These are phyloP conservation scores for Physcia stellaris DNA, from an alignment of 495 filamentous ascomycete genomes.

Conservation along the genomic window DNA sequence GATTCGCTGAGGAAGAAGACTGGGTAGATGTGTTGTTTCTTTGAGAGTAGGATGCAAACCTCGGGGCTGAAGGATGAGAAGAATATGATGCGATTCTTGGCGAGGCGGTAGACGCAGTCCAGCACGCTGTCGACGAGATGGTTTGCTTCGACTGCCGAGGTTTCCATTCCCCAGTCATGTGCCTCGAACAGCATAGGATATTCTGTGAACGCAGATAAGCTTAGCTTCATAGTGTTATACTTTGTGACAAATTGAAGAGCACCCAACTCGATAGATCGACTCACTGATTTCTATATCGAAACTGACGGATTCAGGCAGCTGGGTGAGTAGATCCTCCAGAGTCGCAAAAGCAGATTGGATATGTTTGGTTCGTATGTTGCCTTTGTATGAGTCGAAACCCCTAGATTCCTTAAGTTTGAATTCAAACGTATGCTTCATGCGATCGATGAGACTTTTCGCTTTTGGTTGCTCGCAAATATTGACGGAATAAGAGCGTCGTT, in stretches of 20 bases:
- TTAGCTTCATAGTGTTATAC: not conserved
- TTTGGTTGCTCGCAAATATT: slow-evolving; percentile 3
- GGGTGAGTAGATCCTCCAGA: slow-evolving; percentile 21
- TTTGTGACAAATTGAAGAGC: not conserved
- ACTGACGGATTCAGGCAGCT: slow-evolving; percentile 18
- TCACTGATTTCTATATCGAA: slow-evolving; percentile 30
- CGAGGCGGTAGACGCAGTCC: slow-evolving; percentile 14
- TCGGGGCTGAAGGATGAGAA: slow-evolving; percentile 31
- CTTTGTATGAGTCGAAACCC: slow-evolving; percentile 18
- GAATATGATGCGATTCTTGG: slow-evolving; percentile 19
- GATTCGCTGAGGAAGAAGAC: slow-evolving; percentile 27
- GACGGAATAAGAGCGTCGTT: slow-evolving; percentile 11
- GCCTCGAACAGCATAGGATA: slow-evolving; percentile 28
- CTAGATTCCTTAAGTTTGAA: slow-evolving; percentile 20
- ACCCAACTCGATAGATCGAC: not conserved
- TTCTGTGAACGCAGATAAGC: slow-evolving; percentile 10
- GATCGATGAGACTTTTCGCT: slow-evolving; percentile 13
- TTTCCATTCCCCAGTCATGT: slow-evolving; percentile 22
- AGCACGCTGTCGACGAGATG: slow-evolving; percentile 24
- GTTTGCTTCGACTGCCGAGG: slow-evolving; percentile 26
- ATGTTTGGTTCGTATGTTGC: slow-evolving; percentile 23
- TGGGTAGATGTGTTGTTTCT: slow-evolving; percentile 27
- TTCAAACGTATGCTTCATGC: slow-evolving; percentile 27
- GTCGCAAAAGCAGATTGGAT: slow-evolving; percentile 25
- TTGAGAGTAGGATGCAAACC: slow-evolving; percentile 25